These are phyloP conservation scores for Ramaria sp. DNA, from an alignment of 768 basidiomycete species.

Conservation along the genomic window DNA sequence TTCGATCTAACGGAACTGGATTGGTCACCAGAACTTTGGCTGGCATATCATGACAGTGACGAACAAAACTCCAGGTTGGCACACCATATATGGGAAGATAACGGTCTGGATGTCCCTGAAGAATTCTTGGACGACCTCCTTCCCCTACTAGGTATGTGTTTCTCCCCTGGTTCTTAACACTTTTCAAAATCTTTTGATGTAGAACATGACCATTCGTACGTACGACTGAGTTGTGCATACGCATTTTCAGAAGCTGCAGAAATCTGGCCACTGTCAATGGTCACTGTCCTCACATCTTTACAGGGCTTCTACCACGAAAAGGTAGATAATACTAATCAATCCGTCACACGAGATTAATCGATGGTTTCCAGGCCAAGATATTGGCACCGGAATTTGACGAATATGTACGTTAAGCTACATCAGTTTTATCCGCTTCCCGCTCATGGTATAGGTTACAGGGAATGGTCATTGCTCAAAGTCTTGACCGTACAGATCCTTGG, in stretches of 20 bases:
- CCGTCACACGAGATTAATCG: neutral
- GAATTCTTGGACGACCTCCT: slow-evolving; percentile 47
- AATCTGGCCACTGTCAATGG: slow-evolving; percentile 53
- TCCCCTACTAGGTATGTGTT: slow-evolving; percentile 51
- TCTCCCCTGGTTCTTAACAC: neutral
- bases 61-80: slow-evolving; percentile 85
- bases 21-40: slow-evolving; percentile 83
- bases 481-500: slow-evolving; percentile 89
- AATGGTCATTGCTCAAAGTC: slow-evolving; percentile 79
- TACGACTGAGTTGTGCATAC: slow-evolving; percentile 56
- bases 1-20: slow-evolving; percentile 92
- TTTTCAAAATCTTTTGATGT: neutral
- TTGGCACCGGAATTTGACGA: slow-evolving; percentile 87
- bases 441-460: slow-evolving; percentile 40
- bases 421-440: neutral
- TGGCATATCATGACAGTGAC: slow-evolving; percentile 80
- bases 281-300: slow-evolving; percentile 30
- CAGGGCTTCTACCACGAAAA: slow-evolving; percentile 77
- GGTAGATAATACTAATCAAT: slow-evolving; percentile 26
- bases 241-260: slow-evolving; percentile 72
- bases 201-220: slow-evolving; percentile 78
- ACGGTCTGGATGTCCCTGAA: slow-evolving; percentile 81
- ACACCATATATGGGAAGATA: slow-evolving; percentile 84
- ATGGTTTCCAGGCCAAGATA: slow-evolving; percentile 52
- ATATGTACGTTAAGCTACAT: slow-evolving; percentile 49